These are phyloP conservation scores for Coniella lustricola DNA, from an alignment of 2,329 filamentous ascomycete genomes.

Conservation along the genomic window DNA sequence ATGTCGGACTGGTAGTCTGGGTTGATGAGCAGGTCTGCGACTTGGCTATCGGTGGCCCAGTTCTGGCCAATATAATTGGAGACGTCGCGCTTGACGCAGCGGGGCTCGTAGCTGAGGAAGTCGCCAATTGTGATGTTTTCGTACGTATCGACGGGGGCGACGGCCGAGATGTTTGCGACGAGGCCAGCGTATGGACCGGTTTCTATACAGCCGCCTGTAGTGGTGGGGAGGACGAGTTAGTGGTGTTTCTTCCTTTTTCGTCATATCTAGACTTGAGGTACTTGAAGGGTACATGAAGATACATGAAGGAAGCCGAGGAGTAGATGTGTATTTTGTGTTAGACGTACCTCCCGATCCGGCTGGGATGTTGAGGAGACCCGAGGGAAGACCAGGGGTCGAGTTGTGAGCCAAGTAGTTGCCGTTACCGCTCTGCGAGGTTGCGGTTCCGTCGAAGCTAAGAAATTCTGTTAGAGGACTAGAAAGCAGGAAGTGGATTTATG, in stretches of 20 bases:
- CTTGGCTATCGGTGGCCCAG: not conserved
- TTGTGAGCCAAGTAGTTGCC: conserved; percentile 21
- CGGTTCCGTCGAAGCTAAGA: conserved; percentile 44
- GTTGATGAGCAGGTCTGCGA: conserved; percentile 1
- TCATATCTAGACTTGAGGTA: no score
- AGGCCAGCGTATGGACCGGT: not conserved
- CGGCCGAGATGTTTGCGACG: not conserved
- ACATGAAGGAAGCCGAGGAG: no score
- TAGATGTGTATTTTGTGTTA: not conserved
- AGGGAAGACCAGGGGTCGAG: not conserved
- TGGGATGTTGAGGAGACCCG: not conserved
- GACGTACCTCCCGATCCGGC: conserved; percentile 1
- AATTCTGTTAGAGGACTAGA: conserved; percentile 17
- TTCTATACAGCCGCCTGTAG: conserved; percentile 1
- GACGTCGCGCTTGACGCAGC: not conserved
- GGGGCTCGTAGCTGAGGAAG: conserved; percentile 2
- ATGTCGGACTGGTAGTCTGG: not conserved
- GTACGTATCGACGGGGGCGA: not conserved
- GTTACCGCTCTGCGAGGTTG: conserved; percentile 38
- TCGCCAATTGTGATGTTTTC: not conserved
- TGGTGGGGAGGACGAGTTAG: not conserved
- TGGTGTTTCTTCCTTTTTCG: not conserved
- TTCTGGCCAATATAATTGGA: not conserved
- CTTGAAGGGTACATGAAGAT: no score
- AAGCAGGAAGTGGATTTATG: not conserved